Conservation (phyloP, 352 stramenopile genomes). For the Plasmopara viticola region DNA sequence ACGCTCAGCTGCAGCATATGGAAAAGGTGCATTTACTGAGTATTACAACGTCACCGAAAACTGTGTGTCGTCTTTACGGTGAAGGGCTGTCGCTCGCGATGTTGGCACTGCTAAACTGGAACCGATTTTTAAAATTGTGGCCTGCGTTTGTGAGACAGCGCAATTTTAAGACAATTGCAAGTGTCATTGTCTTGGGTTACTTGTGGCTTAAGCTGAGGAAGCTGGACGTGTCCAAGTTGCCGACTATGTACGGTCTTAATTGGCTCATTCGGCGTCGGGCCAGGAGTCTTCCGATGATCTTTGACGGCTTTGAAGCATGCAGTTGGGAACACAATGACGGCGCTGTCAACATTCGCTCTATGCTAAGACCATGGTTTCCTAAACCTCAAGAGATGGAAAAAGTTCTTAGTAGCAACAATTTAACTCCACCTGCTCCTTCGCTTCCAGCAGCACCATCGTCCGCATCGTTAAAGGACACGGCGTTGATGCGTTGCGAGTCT, state of each 20-base stretch:
- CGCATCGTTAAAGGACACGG: constrained; percentile 23
- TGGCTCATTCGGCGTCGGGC: constrained; percentile 56
- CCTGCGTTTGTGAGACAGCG: constrained; percentile 8
- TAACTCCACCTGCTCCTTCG: constrained; percentile 25
- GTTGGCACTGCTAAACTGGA: constrained; percentile 20
- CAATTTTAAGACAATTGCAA: constrained; percentile 8
- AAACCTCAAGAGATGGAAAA: constrained; percentile 38
- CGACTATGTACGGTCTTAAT: constrained; percentile 47
- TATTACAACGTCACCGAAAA: constrained; percentile 60
- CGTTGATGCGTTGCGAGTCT: constrained; percentile 43
- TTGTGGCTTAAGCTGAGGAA: constrained; percentile 34
- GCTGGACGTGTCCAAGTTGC: constrained; percentile 61
- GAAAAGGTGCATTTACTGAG: constrained; percentile 57
- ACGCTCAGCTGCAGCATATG: constrained; percentile 47
- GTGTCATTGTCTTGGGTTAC: constrained; percentile 17
- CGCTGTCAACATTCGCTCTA: constrained; percentile 65
- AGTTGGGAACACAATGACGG: constrained; percentile 74
- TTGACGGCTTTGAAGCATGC: constrained; percentile 50
- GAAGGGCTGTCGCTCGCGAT: constrained; percentile 19
- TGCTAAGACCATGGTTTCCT: constrained; percentile 63
- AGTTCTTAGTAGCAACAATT: constrained; percentile 20
- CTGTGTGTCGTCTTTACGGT: constrained; percentile 28
- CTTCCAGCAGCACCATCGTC: constrained; percentile 33
- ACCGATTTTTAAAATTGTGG: constrained; percentile 21
- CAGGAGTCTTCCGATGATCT: constrained; percentile 44